Evolutionary conservation across 345 rosid genomes (phyloP), one percentile per base, ranked within the genome.

Genomic region (Salix dunnii): DNA sequence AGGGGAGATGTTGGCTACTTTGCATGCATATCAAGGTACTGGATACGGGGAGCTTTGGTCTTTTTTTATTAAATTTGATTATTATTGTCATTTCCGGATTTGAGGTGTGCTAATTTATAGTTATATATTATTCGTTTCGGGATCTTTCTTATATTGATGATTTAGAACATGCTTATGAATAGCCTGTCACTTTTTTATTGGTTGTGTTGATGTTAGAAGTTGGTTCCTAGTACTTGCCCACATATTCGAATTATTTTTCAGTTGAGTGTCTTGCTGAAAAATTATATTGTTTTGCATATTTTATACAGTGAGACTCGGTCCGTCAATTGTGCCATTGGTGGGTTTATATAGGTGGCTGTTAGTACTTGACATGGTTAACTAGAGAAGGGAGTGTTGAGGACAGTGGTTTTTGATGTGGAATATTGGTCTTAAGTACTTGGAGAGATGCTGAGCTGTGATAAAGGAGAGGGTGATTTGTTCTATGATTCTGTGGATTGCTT

Each of bases 401-500:
- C 28, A 23, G 30, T 64, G 71, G 60, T 76, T 84, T 86, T 82
- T 71, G 77, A 80, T 81, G 84, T 84, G 86, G 76, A 78, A 72
- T 81, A 62, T 78, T 75, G 73, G 81, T 81, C 72, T 80, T 30
- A 68, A 72, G 64, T 81, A 77, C 58, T 4, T 68, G 76, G 76
- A 84, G 90, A 81, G 73, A 92, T 95, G 97, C 80, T 68, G 88
- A 84, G 73, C 69, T 81, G 77, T 53, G 80, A 73, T 77, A 83
- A 81, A 75, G 87, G 65, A 64, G 88, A 85, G 72, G 76, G 36
- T 74, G 95, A 91, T 71, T 78, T 80, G 74, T 94, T 89, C 91
- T 94, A 86, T 35, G 97, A 94, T 81, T 87, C 90, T 36, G 68
- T 64, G 21, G 97, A 91, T 81, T 77, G 77, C 80, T 82, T 89